A percentile compares a stretch with the other conserved stretches of the same genome.
Conservation (phyloP, 257 asterid genomes). For the Plectranthus barbatus region DNA sequence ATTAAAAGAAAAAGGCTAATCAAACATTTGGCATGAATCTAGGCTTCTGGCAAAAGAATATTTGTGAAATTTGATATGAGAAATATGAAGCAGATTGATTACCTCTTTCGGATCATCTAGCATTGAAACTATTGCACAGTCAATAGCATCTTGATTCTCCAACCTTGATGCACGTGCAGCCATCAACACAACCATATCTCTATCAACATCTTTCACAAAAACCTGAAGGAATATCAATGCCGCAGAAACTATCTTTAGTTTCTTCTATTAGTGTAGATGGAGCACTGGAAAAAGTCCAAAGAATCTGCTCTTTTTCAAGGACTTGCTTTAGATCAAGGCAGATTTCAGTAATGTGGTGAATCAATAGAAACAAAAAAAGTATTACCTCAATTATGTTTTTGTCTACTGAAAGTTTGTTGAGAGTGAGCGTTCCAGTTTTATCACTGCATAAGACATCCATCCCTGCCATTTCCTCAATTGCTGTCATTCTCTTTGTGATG, state of each 20-base stretch:
- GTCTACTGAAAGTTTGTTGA: slow-evolving; percentile 64
- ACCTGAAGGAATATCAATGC: slow-evolving; percentile 17
- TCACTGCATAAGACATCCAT: slow-evolving; percentile 82
- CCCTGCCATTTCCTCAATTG: slow-evolving; percentile 81
- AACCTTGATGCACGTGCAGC: slow-evolving; percentile 61
- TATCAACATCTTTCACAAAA: slow-evolving; percentile 38
- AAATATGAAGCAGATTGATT: not conserved
- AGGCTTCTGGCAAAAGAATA: no score
- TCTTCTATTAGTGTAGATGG: no score
- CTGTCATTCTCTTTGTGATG: slow-evolving; percentile 78
- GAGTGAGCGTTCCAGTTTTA: slow-evolving; percentile 71
- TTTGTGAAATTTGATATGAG: not conserved
- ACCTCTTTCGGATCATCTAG: slow-evolving; percentile 63
- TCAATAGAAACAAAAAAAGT: not conserved
- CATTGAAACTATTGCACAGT: slow-evolving; percentile 57
- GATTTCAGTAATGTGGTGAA: no score
- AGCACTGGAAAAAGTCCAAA: no score
- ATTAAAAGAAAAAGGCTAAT: no score
- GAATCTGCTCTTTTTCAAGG: no score
- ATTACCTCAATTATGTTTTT: slow-evolving; percentile 43
- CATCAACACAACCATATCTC: slow-evolving; percentile 42
- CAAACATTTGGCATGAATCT: no score
- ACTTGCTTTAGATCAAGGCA: no score
- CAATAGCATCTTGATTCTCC: slow-evolving; percentile 69
- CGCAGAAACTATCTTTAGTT: no score